Percentiles rank a stretch among this genome's conserved stretches.
Conservation (phyloP, 805 yeast genomes). For the Millerozyma miso region DNA sequence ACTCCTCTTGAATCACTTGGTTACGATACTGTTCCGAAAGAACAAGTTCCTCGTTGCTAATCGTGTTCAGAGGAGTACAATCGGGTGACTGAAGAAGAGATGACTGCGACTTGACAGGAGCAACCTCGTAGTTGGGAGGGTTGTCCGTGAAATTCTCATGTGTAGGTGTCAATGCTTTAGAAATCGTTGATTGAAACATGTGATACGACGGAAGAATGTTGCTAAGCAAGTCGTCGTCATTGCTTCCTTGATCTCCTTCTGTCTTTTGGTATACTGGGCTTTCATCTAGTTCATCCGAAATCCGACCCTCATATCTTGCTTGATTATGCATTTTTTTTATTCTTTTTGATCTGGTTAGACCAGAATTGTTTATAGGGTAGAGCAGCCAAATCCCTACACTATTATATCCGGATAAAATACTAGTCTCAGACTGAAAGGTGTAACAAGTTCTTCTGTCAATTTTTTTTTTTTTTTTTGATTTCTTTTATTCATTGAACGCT, state of each 20-base stretch:
- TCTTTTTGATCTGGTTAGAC: no score
- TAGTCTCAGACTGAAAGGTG: no score
- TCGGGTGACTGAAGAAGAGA: constrained; percentile 9
- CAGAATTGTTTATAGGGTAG: no score
- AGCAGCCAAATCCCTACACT: no score
- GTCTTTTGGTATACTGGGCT: no score
- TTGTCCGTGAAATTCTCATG: constrained; percentile 37
- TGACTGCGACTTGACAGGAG: constrained; percentile 14
- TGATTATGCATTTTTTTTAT: no score
- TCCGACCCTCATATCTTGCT: no score
- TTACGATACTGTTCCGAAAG: constrained; percentile 5
- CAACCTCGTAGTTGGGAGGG: constrained; percentile 36
- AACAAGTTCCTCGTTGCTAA: neutral
- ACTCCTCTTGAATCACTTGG: constrained; percentile 14
- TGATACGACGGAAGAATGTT: constrained; percentile 43
- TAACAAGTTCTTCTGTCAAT: no score
- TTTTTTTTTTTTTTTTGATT: no score
- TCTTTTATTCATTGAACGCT: no score
- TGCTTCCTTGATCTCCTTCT: neutral
- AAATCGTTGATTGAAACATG: constrained; percentile 41
- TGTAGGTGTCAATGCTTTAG: constrained; percentile 31
- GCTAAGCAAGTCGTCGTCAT: constrained; percentile 20
- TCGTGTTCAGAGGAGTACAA: constrained; percentile 10
- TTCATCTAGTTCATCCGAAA: no score
- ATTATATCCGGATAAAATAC: no score